phyloP scores from a whole-genome alignment of 106 monocot species.

The Phalaenopsis equestris region DNA sequence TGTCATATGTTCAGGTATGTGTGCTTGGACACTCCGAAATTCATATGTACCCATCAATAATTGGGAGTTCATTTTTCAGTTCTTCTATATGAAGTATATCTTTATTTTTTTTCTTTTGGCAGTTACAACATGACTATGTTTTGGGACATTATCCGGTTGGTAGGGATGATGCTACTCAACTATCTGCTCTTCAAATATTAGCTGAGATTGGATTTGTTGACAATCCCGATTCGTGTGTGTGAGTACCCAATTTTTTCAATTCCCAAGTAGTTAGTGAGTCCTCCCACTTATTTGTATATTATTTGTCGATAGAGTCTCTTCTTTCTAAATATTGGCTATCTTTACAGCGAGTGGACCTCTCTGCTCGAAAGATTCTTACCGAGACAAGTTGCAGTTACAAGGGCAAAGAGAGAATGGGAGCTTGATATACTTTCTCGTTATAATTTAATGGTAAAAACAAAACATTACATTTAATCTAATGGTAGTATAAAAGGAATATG shows the following conservation, averaged over 20 bases:
- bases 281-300: not conserved
- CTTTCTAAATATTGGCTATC: not conserved
- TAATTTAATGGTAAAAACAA: conserved; percentile 53
- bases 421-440: conserved; percentile 82
- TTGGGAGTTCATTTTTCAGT: not conserved
- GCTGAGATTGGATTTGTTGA: conserved; percentile 83
- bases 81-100: not conserved
- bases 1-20: conserved; percentile 93
- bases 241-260: conserved; percentile 23
- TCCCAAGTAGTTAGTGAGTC: not conserved
- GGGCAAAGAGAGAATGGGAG: conserved; percentile 93
- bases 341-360: conserved; percentile 85
- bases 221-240: conserved; percentile 78
- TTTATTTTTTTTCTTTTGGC: conserved; percentile 12
- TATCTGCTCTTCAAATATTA: conserved; percentile 87
- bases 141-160: conserved; percentile 97
- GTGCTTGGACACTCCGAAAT: not conserved
- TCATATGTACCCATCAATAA: no score
- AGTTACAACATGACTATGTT: conserved; percentile 98
- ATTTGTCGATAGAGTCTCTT: not conserved
- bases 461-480: not conserved
- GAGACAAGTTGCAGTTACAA: conserved; percentile 83
- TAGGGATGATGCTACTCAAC: conserved; percentile 92
- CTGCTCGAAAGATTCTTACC: conserved; percentile 96
- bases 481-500: not conserved